A percentile compares a stretch with the other conserved stretches of the same genome.
These are phyloP conservation scores for Scenedesmus sp. DNA, from an alignment of 163 green algal genomes.

Conservation along the genomic window DNA sequence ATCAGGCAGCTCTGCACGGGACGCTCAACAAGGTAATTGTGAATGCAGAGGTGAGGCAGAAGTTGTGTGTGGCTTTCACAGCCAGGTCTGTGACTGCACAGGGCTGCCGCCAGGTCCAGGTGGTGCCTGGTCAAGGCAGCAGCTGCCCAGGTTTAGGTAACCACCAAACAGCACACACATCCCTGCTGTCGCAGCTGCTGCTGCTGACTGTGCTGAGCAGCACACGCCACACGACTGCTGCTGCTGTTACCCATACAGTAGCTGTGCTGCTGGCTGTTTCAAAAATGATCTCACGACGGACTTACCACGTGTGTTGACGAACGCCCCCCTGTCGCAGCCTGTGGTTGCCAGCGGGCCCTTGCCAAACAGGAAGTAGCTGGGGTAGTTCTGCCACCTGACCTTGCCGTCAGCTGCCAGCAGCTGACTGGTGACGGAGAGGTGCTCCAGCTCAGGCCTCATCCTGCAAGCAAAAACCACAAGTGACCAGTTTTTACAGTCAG, in stretches of 20 bases:
- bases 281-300: background rate
- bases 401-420: conserved; percentile 75
- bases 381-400: conserved; percentile 72
- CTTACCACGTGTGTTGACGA: conserved; percentile 80
- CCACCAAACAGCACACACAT: no score
- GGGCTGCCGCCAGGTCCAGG: no score
- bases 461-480: conserved; percentile 2
- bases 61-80: no score
- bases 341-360: conserved; percentile 88
- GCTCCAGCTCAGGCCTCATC: conserved; percentile 73
- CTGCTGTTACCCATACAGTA: background rate
- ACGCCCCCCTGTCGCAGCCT: conserved; percentile 90
- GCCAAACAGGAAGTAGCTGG: conserved; percentile 75
- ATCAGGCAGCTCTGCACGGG: no score
- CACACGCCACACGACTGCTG: background rate
- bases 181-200: background rate
- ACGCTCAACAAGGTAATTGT: no score
- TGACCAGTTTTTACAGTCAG: no score
- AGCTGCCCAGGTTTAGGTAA: no score
- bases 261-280: background rate
- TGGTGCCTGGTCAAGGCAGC: no score
- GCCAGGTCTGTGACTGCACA: no score
- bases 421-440: conserved; percentile 77
- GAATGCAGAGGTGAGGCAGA: no score
- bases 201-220: background rate